A percentile compares a stretch with the other conserved stretches of the same genome.
Evolutionary conservation across 2,329 filamentous ascomycete genomes (phyloP).

Genomic region (Celoporthe dispersa): DNA sequence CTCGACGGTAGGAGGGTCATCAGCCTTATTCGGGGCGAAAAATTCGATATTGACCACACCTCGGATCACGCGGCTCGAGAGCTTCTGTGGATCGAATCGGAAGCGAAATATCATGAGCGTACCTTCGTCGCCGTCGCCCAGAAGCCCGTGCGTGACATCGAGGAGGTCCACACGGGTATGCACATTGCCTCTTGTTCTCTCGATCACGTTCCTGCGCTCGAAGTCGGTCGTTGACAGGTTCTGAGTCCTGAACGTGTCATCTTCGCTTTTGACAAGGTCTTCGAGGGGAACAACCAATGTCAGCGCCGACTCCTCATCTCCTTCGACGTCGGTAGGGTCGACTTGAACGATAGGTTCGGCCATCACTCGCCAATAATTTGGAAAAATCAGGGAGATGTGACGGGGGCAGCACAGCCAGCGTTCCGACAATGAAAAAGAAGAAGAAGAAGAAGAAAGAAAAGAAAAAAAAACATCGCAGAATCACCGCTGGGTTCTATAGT

Average conservation of each 20-base stretch:
- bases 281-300: constrained; percentile 3
- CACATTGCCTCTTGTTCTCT: background rate
- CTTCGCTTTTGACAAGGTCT: constrained; percentile 4
- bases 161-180: constrained; percentile 6
- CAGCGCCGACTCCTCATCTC: constrained; percentile 3
- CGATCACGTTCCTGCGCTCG: constrained; percentile 7
- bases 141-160: constrained; percentile 1
- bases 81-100: constrained; percentile 10
- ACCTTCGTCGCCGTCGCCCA: constrained; percentile 3
- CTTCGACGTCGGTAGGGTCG: background rate
- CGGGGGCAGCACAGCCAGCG: no score
- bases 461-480: no score
- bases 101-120: constrained; percentile 12
- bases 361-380: background rate
- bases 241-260: constrained; percentile 9
- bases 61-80: constrained; percentile 5
- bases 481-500: no score
- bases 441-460: no score
- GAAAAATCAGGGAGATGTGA: no score
- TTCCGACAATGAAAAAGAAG: no score
- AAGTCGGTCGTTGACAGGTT: background rate
- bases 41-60: constrained; percentile 9
- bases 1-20: background rate
- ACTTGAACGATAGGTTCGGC: background rate
- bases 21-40: background rate